Base-by-base conservation (phyloP, 164 flowering plant genomes). In the Cinnamomum micranthum region DNA sequence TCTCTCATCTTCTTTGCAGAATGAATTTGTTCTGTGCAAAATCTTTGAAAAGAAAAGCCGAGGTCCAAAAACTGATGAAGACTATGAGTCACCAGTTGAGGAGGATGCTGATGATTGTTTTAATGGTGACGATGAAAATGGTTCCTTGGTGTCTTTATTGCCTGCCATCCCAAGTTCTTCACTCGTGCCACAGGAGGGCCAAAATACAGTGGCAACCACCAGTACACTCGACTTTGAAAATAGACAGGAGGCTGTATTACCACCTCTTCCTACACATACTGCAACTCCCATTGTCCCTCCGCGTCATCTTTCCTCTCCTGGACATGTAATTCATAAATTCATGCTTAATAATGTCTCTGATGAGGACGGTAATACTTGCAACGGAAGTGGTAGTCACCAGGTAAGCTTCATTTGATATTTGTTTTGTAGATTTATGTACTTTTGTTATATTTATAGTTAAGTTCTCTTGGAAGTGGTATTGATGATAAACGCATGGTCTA, bases 11-110 rank as follows among this genome's bases (percentile, higher is more conserved):
- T 35, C 47, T 6, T 41, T 41, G 47, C 47, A 41, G 69, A 17
- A 67, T 28, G 19, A 15, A 24, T 10, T 73, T 69, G 79, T 79
- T 65, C 68, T 81, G 15, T 82, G 84, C 70, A 72, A 82, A 62
- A 72, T 82, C 65, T 82, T 82, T 55, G 75, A 75, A 76, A 82
- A 80, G 65, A 82, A 79, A 27, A 82, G 84, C 11, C 19, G 77
- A 4, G 90, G 90, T 23, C 90, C 90, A 3, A 86, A 84, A 71
- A 87, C 80, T 82, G 88, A 88, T 6, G 88, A 82, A 65, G 82
- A 84, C 22, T 87, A 87, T 67, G 90, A 87, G 31, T 84, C 84
- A 9, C 88, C 89, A 4, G 82, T 85, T 25, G 31, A 82, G 47
- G 90, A 87, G 77, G 90, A 85, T 68, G 90, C 85, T 28, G 78